Base-by-base conservation (phyloP, 2,329 filamentous ascomycete species). In the Sclerotinia glacialis region DNA sequence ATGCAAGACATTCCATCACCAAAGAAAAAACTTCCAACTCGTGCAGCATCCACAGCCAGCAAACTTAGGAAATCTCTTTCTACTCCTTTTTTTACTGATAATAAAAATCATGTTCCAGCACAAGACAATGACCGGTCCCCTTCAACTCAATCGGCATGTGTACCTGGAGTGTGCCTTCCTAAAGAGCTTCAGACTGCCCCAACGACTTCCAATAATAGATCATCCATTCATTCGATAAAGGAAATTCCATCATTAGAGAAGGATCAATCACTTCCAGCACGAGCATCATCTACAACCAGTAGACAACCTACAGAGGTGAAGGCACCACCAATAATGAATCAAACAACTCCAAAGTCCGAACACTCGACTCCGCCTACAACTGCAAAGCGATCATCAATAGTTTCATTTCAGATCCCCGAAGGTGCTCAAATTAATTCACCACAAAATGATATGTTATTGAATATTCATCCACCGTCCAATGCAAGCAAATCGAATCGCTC, bases 361-460 rank as follows among this genome's bases (percentile, higher is more conserved):
- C 54, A 44, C 28, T 23, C 16, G 6, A 23, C 6, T 28, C n/a
- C 44, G 42, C 21, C 37, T 23, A 28, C 46, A 26, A 47, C 21
- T 42, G 14, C 46, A 14, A 58, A 60, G 7, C 54, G 63, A 31
- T 49, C 55, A 21, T 65, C 63, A 28, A 50, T 60, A 14, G 63
- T 60, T 12, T 65, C 63, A 18, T 65, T 65, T 9, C 37, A 42
- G 37, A 46, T 60, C 40, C 54, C 63, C 5, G 54, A 60, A 34
- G 34, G 18, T 16, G 18, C 44, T 18, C 46, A 65, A 31, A 46
- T 42, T n/a, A 52, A 37, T 4, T 18, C 46, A 18, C 23, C 23
- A n/a, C 31, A 53, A 12, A 42, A 40, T 23, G 60, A 63, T 23
- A n/a, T 42, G 23, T 28, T 53, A 31, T 53, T 60, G 8, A 44